Evolutionary conservation across 176 grass and related monocot species (phyloP), one percentile per base, ranked within the genome.

Genomic region (Phragmites australis): DNA sequence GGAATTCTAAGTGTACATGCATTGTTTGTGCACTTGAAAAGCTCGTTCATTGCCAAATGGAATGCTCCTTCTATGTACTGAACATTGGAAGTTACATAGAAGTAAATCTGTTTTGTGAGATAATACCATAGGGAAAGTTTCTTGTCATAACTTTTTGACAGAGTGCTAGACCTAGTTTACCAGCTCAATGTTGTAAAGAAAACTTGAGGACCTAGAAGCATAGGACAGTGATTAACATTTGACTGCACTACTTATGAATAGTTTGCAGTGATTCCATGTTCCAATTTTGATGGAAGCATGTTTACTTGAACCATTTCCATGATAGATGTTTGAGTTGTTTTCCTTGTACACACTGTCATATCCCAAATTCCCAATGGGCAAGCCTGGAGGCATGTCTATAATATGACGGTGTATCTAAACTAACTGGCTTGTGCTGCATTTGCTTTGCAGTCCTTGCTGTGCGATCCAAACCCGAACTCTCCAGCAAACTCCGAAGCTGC

Each of bases 401-500:
- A 12, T 69, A 73, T 78, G 55, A 12, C 18, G 15, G 16, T 44
- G 5, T 70, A 43, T 84, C 7, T 29, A 50, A 19, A 74, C 51
- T 52, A 44, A 59, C 44, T 9, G 3, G 46, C 58, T 25, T 69
- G 22, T 74, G 6, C 23, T 78, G 10, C 15, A 47, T 41, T 54
- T 56, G 23, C 12, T 85, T 87, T 94, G 55, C 81, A 97, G 94
- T 97, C 94, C 26, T 81, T 97, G 61, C 88, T 97, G 65, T 97
- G 91, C 44, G 94, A 97, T 83, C 94, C 94, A 52, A 97, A 97
- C 76, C 89, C 94, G 3, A 97, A 92, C 75, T 97, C 94, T 21
- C 94, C 94, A 29, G 94, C 94, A 43, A 97, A 97, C 80, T 97
- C 94, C 0, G 94, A 97, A 82, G 92, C 94, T 1, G 94, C 94